Percentiles rank a stretch among this genome's conserved stretches.
phyloP scores from a whole-genome alignment of 768 basidiomycete species.

The Cystofilobasidium capitatum region DNA sequence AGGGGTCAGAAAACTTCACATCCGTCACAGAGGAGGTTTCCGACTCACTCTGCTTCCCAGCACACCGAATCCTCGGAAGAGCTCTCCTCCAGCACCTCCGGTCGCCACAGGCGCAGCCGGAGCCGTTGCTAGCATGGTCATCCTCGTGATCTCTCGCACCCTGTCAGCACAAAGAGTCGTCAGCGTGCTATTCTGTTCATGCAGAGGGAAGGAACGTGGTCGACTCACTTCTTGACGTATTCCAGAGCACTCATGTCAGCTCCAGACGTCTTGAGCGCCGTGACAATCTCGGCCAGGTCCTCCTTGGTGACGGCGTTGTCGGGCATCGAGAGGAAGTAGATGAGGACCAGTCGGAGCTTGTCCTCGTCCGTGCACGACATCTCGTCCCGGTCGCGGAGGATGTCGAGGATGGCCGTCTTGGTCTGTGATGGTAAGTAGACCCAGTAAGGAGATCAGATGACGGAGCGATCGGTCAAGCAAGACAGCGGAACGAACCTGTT shows the following conservation, averaged over 20 bases:
- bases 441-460: not conserved
- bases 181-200: not conserved
- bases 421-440: constrained; percentile 45
- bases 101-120: constrained; percentile 47
- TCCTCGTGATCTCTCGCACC: constrained; percentile 80
- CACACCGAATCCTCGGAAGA: constrained; percentile 88
- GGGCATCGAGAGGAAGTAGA: constrained; percentile 81
- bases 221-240: constrained; percentile 63
- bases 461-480: not conserved
- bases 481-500: constrained; percentile 51
- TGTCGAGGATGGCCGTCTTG: constrained; percentile 69
- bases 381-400: constrained; percentile 54
- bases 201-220: too few relatives aligned
- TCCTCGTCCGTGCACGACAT: constrained; percentile 58
- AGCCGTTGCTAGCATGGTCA: constrained; percentile 65
- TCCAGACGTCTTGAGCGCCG: constrained; percentile 70
- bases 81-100: constrained; percentile 62
- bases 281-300: constrained; percentile 76
- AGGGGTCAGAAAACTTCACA: not conserved
- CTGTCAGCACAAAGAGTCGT: constrained; percentile 34
- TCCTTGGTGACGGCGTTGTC: constrained; percentile 76
- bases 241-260: constrained; percentile 69
- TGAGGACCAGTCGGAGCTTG: constrained; percentile 86
- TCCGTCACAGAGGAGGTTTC: not conserved
- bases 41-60: constrained; percentile 75